phyloP scores from a whole-genome alignment of 257 asterid genomes.

The Craterostigma plantagineum region DNA sequence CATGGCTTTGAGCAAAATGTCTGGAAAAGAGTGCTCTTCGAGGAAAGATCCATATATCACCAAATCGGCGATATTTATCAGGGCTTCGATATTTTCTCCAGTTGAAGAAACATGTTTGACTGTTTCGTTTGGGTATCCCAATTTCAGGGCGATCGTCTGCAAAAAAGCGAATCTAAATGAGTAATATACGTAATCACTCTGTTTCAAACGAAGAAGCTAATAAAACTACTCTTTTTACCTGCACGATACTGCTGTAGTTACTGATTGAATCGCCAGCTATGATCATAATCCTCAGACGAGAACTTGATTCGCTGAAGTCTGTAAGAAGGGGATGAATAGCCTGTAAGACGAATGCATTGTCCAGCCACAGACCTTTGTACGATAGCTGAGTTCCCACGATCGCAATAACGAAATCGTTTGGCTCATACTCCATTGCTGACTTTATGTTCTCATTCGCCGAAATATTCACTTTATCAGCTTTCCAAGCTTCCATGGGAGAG shows the following conservation, averaged over 20 bases:
- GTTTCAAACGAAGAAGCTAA: neutral
- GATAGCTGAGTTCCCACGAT: constrained; percentile 61
- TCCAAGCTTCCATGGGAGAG: constrained; percentile 55
- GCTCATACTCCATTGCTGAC: constrained; percentile 18
- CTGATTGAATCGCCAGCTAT: constrained; percentile 37
- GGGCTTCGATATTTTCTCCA: constrained; percentile 23
- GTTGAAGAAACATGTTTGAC: constrained; percentile 35
- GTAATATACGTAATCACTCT: neutral
- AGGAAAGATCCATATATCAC: constrained; percentile 79
- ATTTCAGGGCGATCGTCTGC: constrained; percentile 53
- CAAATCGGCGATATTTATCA: constrained; percentile 35
- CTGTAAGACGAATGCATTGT: constrained; percentile 69
- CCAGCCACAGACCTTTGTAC: constrained; percentile 78
- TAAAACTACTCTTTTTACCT: constrained; percentile 32
- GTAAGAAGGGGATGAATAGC: constrained; percentile 44
- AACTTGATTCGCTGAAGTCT: constrained; percentile 25
- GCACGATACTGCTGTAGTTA: constrained; percentile 52
- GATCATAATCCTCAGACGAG: constrained; percentile 49
- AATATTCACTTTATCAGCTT: constrained; percentile 24
- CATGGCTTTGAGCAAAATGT: constrained; percentile 70
- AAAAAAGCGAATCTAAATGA: too few species aligned
- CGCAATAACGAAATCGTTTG: constrained; percentile 38
- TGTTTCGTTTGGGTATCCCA: constrained; percentile 55
- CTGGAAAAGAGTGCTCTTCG: constrained; percentile 66
- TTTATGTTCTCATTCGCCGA: constrained; percentile 14